Conservation (phyloP, 352 stramenopile genomes). For the Globisporangium nagaii region DNA sequence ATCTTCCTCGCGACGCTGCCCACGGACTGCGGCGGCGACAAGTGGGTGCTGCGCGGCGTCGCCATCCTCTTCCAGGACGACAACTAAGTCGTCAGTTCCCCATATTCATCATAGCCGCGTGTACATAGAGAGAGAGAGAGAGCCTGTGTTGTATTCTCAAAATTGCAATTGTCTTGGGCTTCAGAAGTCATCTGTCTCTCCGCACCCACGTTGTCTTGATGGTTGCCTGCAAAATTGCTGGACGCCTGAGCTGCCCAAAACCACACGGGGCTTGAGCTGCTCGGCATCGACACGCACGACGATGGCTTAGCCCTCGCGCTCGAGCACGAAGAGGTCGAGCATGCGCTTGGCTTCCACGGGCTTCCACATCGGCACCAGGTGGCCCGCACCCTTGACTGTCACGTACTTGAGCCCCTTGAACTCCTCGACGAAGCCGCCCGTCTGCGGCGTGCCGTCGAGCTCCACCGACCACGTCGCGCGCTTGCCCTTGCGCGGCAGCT, state of each 20-base stretch:
- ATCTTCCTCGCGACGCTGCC: constrained; percentile 95
- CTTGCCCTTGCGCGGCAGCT: constrained; percentile 31
- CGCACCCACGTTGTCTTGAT: too few relatives aligned
- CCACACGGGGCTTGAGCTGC: neutral
- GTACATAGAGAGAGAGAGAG: neutral
- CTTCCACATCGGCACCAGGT: constrained; percentile 87
- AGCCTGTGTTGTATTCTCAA: too few relatives aligned
- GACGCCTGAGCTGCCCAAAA: too few relatives aligned
- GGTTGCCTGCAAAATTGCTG: too few relatives aligned
- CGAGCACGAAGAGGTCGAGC: constrained; percentile 66
- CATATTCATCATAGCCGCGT: too few relatives aligned
- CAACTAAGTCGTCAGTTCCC: constrained; percentile 51
- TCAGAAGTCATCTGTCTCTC: too few relatives aligned
- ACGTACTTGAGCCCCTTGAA: constrained; percentile 85
- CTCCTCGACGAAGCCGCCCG: constrained; percentile 75
- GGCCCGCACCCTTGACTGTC: constrained; percentile 88
- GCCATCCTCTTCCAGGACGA: constrained; percentile 95
- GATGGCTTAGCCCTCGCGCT: constrained; percentile 12
- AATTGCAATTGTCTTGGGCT: too few relatives aligned
- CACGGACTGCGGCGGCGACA: constrained; percentile 86
- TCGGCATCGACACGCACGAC: too few relatives aligned
- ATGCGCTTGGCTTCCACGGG: constrained; percentile 60
- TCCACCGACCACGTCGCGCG: constrained; percentile 36
- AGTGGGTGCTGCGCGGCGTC: constrained; percentile 94
- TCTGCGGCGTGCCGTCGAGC: constrained; percentile 43